A percentile compares a stretch with the other conserved stretches of the same genome.
These are phyloP conservation scores for Teunomyces tritomae DNA, from an alignment of 805 yeast genomes.

Conservation along the genomic window DNA sequence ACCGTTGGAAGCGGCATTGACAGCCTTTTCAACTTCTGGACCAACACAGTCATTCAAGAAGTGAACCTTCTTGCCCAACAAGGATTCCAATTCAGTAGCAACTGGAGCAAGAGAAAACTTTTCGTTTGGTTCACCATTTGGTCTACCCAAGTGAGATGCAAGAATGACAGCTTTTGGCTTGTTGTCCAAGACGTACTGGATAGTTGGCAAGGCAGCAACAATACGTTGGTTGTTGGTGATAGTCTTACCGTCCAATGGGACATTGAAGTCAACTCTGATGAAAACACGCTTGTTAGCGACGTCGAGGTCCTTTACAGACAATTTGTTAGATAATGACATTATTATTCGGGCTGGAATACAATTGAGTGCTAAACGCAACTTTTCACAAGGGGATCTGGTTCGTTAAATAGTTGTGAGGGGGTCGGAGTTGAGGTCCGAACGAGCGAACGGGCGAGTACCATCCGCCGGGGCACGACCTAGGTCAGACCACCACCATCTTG, in stretches of 20 bases:
- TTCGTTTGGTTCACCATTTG: conserved; percentile 85
- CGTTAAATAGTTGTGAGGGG: conserved; percentile 1
- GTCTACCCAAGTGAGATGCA: conserved; percentile 99
- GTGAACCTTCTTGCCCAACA: conserved; percentile 67
- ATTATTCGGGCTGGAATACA: conserved; percentile 4
- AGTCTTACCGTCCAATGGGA: conserved; percentile 90
- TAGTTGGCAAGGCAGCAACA: conserved; percentile 98
- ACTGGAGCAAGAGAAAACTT: conserved; percentile 94
- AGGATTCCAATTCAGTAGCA: conserved; percentile 79
- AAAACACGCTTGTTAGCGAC: conserved; percentile 92
- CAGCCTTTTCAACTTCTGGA: conserved; percentile 77
- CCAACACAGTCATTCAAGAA: conserved; percentile 95
- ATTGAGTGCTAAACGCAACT: conserved; percentile 1
- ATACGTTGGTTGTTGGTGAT: conserved; percentile 99
- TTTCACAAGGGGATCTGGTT: neutral
- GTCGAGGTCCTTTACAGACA: conserved; percentile 87
- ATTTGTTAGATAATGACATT: conserved; percentile 93
- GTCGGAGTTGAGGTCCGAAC: conserved; percentile 1
- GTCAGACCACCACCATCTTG: conserved; percentile 1
- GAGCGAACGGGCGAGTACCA: conserved; percentile 4
- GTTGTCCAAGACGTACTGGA: conserved; percentile 88
- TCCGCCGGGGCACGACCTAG: conserved; percentile 4
- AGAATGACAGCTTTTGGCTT: conserved; percentile 87
- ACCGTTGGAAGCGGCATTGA: conserved; percentile 71
- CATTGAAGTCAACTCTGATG: conserved; percentile 97